Percentiles rank a stretch among this genome's conserved stretches.
Evolutionary conservation across 352 stramenopile genomes (phyloP).

Genomic region (Phytophthora ohioensis): DNA sequence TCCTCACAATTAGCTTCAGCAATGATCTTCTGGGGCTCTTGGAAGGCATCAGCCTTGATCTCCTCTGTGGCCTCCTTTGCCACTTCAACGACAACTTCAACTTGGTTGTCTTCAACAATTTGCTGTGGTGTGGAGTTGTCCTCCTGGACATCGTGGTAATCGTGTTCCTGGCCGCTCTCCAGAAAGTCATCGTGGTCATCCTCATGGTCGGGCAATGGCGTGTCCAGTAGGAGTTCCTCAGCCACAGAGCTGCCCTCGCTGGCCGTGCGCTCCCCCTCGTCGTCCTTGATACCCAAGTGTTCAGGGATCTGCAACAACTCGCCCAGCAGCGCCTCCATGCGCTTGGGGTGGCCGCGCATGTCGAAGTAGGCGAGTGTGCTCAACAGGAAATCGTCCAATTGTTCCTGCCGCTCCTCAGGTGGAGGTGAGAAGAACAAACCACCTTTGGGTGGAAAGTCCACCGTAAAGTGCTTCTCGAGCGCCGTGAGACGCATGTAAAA

Average conservation of each 20-base stretch:
- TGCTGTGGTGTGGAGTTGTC: constrained; percentile 2
- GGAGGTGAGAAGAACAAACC: constrained; percentile 66
- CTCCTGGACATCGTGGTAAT: constrained; percentile 10
- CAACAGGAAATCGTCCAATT: constrained; percentile 73
- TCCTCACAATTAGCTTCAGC: background rate
- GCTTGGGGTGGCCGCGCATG: constrained; percentile 46
- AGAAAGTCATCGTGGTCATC: constrained; percentile 9
- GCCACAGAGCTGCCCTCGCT: constrained; percentile 45
- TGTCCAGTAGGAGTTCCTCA: constrained; percentile 40
- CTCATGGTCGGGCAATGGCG: constrained; percentile 28
- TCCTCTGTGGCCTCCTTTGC: background rate
- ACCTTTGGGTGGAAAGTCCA: constrained; percentile 73
- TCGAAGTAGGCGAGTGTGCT: constrained; percentile 63
- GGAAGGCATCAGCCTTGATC: background rate
- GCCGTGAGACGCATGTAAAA: constrained; percentile 64
- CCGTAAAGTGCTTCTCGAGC: constrained; percentile 60
- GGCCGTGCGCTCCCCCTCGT: constrained; percentile 41
- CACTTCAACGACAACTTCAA: constrained; percentile 27
- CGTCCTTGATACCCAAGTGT: constrained; percentile 42
- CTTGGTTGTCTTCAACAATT: constrained; percentile 11
- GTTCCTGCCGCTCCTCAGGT: constrained; percentile 61
- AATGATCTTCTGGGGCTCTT: background rate
- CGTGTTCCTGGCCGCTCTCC: constrained; percentile 20
- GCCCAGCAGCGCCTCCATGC: constrained; percentile 55
- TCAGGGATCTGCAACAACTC: constrained; percentile 65